A percentile compares a stretch with the other conserved stretches of the same genome.
Conservation (phyloP, 345 rosid species). For the Psidium friedrichsthalianum region DNA sequence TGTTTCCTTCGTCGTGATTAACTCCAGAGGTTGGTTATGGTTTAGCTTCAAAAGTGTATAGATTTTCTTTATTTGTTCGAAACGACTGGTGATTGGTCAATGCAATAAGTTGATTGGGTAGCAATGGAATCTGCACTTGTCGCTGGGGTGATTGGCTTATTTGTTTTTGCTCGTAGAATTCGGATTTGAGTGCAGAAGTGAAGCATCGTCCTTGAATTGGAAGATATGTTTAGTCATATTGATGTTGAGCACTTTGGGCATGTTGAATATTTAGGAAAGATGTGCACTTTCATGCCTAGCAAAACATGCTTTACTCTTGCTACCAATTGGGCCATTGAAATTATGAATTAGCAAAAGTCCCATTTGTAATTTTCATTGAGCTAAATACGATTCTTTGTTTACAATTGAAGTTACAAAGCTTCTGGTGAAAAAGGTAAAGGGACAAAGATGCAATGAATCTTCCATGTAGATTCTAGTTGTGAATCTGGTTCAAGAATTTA, state of each 20-base stretch:
- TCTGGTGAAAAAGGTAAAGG: neutral
- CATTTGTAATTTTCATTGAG: neutral
- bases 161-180: neutral
- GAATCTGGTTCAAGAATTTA: neutral
- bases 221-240: neutral
- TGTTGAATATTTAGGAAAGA: neutral
- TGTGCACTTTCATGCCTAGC: neutral
- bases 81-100: neutral
- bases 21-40: neutral
- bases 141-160: neutral
- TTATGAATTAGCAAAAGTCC: neutral
- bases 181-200: neutral
- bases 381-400: neutral
- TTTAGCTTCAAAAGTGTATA: neutral
- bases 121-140: neutral
- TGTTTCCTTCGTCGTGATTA: slow-evolving; percentile 54
- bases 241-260: neutral
- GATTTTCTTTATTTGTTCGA: neutral
- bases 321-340: neutral
- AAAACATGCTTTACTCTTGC: neutral
- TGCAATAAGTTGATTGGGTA: neutral
- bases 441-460: neutral
- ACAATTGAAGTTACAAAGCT: neutral
- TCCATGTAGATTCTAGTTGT: neutral
- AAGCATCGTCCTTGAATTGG: neutral